A percentile compares a stretch with the other conserved stretches of the same genome.
phyloP scores from a whole-genome alignment of 805 yeast genomes.

The Starmerella bombi region DNA sequence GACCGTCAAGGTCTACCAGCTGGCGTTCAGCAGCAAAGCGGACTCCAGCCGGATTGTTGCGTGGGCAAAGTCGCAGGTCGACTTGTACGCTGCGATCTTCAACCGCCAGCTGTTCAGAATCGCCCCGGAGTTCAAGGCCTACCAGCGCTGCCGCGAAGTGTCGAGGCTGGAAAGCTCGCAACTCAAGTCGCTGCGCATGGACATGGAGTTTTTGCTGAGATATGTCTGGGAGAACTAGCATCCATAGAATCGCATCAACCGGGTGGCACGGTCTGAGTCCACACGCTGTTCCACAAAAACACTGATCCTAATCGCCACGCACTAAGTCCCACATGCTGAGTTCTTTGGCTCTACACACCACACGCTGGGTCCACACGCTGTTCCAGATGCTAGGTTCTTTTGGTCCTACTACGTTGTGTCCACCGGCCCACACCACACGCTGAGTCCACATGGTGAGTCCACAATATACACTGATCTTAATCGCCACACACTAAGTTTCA shows the following conservation, averaged over 20 bases:
- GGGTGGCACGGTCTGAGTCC: too few relatives aligned
- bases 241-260: not conserved
- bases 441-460: too few relatives aligned
- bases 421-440: too few relatives aligned
- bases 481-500: too few relatives aligned
- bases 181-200: constrained; percentile 54
- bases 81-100: constrained; percentile 44
- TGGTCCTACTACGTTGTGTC: too few relatives aligned
- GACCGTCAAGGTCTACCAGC: constrained; percentile 42
- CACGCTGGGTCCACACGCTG: too few relatives aligned
- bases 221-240: constrained; percentile 23
- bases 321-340: too few relatives aligned
- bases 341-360: not conserved
- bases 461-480: too few relatives aligned
- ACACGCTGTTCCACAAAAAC: not conserved
- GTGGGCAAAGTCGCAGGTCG: constrained; percentile 60
- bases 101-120: constrained; percentile 45
- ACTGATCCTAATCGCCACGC: not conserved
- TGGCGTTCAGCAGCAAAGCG: constrained; percentile 35
- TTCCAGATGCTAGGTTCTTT: too few relatives aligned
- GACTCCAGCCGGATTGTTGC: constrained; percentile 52
- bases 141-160: constrained; percentile 42
- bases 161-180: constrained; percentile 46
- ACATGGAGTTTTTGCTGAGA: constrained; percentile 59
- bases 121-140: constrained; percentile 38